Base-by-base conservation (phyloP, 805 yeast species). In the Candida quercuum region DNA sequence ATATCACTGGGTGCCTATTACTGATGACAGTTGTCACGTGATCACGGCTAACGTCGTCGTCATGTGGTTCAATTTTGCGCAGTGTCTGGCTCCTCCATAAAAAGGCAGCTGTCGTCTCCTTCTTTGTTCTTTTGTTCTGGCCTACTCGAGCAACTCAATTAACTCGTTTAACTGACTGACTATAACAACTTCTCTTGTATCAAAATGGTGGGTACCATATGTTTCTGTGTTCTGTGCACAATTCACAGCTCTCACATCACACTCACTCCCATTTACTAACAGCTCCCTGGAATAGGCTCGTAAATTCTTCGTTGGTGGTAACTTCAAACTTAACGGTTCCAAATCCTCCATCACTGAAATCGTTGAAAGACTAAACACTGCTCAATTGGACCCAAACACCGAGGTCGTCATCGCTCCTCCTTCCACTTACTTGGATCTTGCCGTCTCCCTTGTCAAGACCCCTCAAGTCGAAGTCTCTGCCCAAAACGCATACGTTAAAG, bases 241-340 rank as follows among this genome's bases (percentile, higher is more conserved):
- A n/a, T n/a, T n/a, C n/a, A n/a, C n/a, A n/a, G n/a, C n/a, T n/a
- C n/a, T n/a, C n/a, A n/a, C n/a, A n/a, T n/a, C n/a, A n/a, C n/a
- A n/a, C n/a, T n/a, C n/a, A n/a, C n/a, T n/a, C n/a, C n/a, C n/a
- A n/a, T n/a, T n/a, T 22, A 17, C 29, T 32, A 19, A 34, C 26
- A 21, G 11, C 22, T 13, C 24, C 20, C 6, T 21, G 8, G 14
- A 16, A 15, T 14, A 46, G 95, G 81, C 95, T 64, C 85, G 95
- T 71, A 77, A 74, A 67, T 93, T 91, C 73, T 89, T 93, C 67
- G 96, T 93, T 61, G 99, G 99, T 57, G 99, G 99, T 61, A 93
- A 93, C 88, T 91, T 93, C 79, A 93, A 93, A 71, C 82, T 93
- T 86, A 93, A 93, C 78, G 99, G 99, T 63, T 71, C 95, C 61